Evolutionary conservation across 2,329 filamentous ascomycete genomes (phyloP).

Genomic region (Calycina herbarum): DNA sequence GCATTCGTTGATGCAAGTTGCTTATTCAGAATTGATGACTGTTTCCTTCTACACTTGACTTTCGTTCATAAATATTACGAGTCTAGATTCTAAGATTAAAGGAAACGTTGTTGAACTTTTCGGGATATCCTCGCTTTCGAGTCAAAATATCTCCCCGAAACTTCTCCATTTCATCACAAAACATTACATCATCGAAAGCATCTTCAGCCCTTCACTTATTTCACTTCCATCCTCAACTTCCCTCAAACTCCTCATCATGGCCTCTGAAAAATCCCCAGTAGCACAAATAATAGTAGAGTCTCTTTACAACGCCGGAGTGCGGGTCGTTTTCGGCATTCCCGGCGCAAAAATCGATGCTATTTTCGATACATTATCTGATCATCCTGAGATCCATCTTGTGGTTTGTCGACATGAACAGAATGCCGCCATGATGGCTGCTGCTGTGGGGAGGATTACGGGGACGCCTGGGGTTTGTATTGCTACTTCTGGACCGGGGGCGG

Average conservation of each 20-base stretch:
- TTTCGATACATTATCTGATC: slow-evolving; percentile 48
- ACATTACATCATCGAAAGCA: background rate
- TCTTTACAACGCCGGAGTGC: slow-evolving; percentile 42
- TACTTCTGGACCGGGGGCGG: slow-evolving; percentile 49
- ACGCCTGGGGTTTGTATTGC: slow-evolving; percentile 48
- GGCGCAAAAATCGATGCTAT: slow-evolving; percentile 50
- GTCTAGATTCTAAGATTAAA: background rate
- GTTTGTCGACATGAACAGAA: slow-evolving; percentile 52
- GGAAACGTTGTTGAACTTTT: background rate
- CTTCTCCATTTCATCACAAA: background rate
- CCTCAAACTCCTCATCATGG: background rate
- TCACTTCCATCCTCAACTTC: background rate
- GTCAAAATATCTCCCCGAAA: background rate
- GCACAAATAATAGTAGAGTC: slow-evolving; percentile 22
- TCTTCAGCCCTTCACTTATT: background rate
- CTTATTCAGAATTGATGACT: background rate
- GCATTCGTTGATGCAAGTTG: background rate
- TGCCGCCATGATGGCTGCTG: slow-evolving; percentile 51
- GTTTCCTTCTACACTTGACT: background rate
- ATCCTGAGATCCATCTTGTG: slow-evolving; percentile 48
- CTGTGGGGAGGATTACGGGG: slow-evolving; percentile 47
- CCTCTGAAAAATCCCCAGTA: slow-evolving; percentile 2
- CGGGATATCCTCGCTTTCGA: background rate
- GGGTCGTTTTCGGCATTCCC: slow-evolving; percentile 48
- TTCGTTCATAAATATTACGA: background rate